Base-by-base conservation (phyloP, 2,329 filamentous ascomycete species). In the Elsinoe ampelina region DNA sequence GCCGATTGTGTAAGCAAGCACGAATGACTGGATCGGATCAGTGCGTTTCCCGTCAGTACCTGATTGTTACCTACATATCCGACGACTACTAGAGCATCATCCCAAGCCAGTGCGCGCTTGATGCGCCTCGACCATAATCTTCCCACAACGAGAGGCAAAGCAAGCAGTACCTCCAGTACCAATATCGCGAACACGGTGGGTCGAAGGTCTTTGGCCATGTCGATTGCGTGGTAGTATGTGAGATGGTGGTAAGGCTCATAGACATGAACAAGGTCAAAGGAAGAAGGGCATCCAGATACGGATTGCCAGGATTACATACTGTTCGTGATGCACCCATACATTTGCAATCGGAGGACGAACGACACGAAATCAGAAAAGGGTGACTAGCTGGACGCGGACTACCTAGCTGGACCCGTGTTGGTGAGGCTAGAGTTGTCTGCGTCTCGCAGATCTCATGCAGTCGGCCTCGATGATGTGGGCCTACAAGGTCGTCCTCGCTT, bases 361-460 rank as follows among this genome's bases (percentile, higher is more conserved):
- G 45, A 50, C n/a, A 50, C 26, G 13, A 30, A 50, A 34, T 48
- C 32, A 19, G 26, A 50, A 35, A 15, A 50, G 32, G 45, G 45
- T 17, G 3, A 48, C 22, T 2, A 8, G 26, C 11, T 12, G 6
- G 3, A 48, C 20, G 43, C 22, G 3, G 26, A 30, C 26, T 5
- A 48, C 19, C 15, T 13, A 13, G 20, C 3, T 7, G 26, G 45
- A 50, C 45, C 45, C 45, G 26, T 50, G 45, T 50, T 50, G 45
- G 45, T 50, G 43, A 50, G 45, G 45, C 45, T 50, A 13, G 45
- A 50, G n/a, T 34, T 50, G 22, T 8, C 32, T 35, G 34, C 45
- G 12, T 50, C 7, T 5, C 30, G 45, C 45, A 50, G 45, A 50
- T 48, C 43, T 48, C 43, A 48, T 48, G 43, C 43, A 48, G 43